Conservation (phyloP, 2,329 filamentous ascomycete genomes). For the Pestalotiopsis sp. region DNA sequence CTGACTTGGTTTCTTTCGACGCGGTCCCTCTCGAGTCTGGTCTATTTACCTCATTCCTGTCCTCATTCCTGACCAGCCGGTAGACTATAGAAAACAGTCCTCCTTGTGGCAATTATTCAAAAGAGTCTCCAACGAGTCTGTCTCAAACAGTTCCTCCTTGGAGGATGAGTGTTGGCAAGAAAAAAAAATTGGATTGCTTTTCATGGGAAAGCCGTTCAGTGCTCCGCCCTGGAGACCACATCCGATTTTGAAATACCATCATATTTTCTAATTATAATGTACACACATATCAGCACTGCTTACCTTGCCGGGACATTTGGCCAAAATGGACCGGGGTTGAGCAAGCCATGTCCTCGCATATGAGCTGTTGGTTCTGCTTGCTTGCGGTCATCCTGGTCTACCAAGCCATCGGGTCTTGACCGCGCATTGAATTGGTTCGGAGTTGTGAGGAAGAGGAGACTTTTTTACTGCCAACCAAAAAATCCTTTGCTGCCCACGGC, state of each 20-base stretch:
- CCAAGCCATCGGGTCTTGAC: background rate
- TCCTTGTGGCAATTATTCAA: background rate
- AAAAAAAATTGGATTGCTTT: background rate
- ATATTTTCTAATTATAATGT: background rate
- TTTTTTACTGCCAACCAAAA: background rate
- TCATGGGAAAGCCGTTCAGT: background rate
- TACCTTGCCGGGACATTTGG: background rate
- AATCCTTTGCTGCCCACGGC: background rate
- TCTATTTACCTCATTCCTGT: background rate
- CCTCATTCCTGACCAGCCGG: background rate
- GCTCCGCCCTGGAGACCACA: background rate
- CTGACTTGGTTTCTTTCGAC: background rate
- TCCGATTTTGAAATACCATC: background rate
- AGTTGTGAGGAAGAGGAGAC: background rate
- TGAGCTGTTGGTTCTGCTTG: background rate
- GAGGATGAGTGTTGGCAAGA: background rate
- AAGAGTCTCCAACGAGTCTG: background rate
- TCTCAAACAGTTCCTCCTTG: background rate
- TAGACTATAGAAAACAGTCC: background rate
- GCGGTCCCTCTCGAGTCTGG: background rate
- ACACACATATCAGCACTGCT: background rate
- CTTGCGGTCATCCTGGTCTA: background rate
- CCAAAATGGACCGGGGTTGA: background rate
- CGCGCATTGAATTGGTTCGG: background rate
- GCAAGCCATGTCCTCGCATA: background rate